A percentile compares a stretch with the other conserved stretches of the same genome.
These are phyloP conservation scores for Neckera pumila DNA, from an alignment of 225 moss, liverwort and hornwort species.

Conservation along the genomic window DNA sequence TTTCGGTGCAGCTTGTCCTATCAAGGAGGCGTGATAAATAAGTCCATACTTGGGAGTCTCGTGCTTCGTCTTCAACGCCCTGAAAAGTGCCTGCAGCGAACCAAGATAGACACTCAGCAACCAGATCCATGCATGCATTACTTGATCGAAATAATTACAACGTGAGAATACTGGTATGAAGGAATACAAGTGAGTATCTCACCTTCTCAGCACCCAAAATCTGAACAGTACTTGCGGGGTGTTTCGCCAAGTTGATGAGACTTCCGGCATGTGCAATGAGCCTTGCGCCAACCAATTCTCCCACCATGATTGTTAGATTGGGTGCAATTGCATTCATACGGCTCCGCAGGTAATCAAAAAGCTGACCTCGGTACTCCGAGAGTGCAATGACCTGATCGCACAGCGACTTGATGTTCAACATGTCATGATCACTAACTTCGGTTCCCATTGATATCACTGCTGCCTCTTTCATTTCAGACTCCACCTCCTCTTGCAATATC, in stretches of 20 bases:
- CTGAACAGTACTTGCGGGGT: slow-evolving; percentile 86
- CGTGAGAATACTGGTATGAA: neutral
- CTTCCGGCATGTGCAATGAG: slow-evolving; percentile 83
- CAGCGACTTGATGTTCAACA: slow-evolving; percentile 73
- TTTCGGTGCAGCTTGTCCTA: slow-evolving; percentile 85
- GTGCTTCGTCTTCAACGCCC: slow-evolving; percentile 88
- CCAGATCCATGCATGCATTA: neutral
- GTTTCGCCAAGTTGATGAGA: slow-evolving; percentile 68
- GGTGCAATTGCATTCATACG: slow-evolving; percentile 89
- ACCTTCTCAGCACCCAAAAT: slow-evolving; percentile 88
- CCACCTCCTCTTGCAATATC: slow-evolving; percentile 66
- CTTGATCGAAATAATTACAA: neutral
- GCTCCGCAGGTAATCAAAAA: slow-evolving; percentile 70
- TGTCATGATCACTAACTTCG: slow-evolving; percentile 80
- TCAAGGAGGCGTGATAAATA: slow-evolving; percentile 81
- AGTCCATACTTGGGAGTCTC: slow-evolving; percentile 93
- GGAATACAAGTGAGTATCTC: neutral
- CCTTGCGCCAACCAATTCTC: slow-evolving; percentile 75
- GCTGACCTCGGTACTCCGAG: slow-evolving; percentile 63
- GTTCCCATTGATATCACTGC: slow-evolving; percentile 87
- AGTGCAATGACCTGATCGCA: slow-evolving; percentile 82
- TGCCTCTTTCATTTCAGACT: slow-evolving; percentile 75
- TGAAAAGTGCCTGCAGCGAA: slow-evolving; percentile 49
- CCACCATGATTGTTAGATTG: slow-evolving; percentile 70
- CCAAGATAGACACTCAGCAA: neutral